phyloP scores from a whole-genome alignment of 306 rosid species.

The Cyclanthera cordifolia region DNA sequence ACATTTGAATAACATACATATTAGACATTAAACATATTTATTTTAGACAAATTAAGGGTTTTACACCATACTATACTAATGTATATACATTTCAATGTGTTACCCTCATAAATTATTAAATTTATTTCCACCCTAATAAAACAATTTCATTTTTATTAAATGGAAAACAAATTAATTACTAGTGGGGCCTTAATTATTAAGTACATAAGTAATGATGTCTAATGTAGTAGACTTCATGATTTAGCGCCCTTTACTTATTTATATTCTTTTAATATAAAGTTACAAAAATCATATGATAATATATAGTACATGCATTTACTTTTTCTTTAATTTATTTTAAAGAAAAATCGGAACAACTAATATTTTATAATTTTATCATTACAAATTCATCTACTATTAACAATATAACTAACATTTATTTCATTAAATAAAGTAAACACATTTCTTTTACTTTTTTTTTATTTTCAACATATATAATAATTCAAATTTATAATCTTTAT shows the following conservation, averaged over 20 bases:
- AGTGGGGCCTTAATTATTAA: background rate
- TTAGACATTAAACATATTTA: no score
- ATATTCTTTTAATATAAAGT: background rate
- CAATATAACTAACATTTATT: no score
- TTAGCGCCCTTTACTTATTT: background rate
- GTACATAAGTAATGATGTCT: conserved; percentile 4
- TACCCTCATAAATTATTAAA: no score
- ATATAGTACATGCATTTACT: background rate
- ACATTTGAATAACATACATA: no score
- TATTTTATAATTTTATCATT: background rate
- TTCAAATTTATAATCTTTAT: no score
- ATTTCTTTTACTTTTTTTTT: no score
- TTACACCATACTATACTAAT: no score
- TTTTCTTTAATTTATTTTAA: background rate
- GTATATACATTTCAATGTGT: no score
- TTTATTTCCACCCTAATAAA: no score
- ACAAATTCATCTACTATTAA: background rate
- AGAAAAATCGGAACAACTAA: background rate
- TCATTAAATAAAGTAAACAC: no score
- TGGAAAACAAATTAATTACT: background rate
- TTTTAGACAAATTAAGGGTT: no score
- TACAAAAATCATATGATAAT: background rate
- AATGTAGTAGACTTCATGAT: conserved; percentile 8
- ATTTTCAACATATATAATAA: no score
- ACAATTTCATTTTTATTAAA: background rate